Conservation (phyloP, 495 filamentous ascomycete genomes). For the Penicillium maclennaniae region DNA sequence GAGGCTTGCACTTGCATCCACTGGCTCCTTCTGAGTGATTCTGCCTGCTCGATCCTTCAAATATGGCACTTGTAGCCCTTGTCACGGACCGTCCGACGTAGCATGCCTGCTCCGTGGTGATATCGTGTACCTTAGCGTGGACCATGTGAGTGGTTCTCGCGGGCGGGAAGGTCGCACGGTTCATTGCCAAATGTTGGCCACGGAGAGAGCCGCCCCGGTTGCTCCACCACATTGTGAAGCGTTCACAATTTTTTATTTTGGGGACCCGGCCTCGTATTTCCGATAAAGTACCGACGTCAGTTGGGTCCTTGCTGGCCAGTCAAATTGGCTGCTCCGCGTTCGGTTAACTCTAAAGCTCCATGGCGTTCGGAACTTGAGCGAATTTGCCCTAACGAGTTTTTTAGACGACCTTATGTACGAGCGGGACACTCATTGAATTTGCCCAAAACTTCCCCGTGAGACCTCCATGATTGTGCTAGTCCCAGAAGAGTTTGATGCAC, state of each 20-base stretch:
- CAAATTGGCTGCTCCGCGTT: not conserved
- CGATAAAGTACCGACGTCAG: not conserved
- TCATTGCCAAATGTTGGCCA: not conserved
- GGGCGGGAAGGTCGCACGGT: not conserved
- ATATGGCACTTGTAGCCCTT: not conserved
- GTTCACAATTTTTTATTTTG: not conserved
- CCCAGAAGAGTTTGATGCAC: not conserved
- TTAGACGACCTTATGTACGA: not conserved
- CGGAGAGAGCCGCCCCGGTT: not conserved
- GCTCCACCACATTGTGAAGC: not conserved
- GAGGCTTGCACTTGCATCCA: slow-evolving; percentile 2
- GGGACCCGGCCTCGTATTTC: not conserved
- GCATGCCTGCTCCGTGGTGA: not conserved
- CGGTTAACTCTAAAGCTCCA: not conserved
- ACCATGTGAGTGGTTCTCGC: not conserved
- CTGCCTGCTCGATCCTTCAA: not conserved
- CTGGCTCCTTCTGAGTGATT: slow-evolving; percentile 2
- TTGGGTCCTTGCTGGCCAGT: not conserved
- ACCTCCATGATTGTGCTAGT: not conserved
- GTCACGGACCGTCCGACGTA: not conserved
- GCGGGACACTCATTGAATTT: too few species aligned
- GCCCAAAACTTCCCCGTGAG: not conserved
- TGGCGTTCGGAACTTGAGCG: not conserved
- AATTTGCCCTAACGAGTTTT: not conserved
- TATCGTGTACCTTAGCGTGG: not conserved